Percentiles rank a stretch among this genome's conserved stretches.
Evolutionary conservation across 441 rosid species (phyloP).

Genomic region (Pelargonium citronellum): DNA sequence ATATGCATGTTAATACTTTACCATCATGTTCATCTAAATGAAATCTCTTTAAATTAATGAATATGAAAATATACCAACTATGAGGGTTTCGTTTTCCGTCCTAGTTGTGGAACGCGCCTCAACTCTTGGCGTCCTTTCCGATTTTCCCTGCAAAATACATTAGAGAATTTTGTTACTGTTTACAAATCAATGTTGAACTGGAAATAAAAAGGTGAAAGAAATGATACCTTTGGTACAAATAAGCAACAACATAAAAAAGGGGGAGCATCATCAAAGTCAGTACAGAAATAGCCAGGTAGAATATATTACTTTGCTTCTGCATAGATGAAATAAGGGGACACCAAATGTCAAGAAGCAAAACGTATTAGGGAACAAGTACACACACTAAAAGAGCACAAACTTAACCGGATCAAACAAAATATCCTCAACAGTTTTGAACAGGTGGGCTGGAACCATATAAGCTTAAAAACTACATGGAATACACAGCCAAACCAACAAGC

Average conservation of each 20-base stretch:
- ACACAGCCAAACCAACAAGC: slow-evolving; percentile 10
- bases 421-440: not conserved
- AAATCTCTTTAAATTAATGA: not conserved
- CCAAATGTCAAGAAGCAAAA: slow-evolving; percentile 14
- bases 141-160: slow-evolving; percentile 52
- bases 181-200: slow-evolving; percentile 12
- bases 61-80: slow-evolving; percentile 31
- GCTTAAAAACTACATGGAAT: slow-evolving; percentile 7
- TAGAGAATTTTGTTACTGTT: slow-evolving; percentile 15
- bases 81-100: slow-evolving; percentile 54
- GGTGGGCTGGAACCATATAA: slow-evolving; percentile 1
- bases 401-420: not conserved
- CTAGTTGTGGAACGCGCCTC: slow-evolving; percentile 60
- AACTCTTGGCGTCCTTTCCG: slow-evolving; percentile 65
- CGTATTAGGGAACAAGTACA: not conserved
- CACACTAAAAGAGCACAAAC: not conserved
- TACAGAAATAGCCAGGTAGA: slow-evolving; percentile 76
- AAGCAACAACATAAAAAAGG: slow-evolving; percentile 71
- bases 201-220: slow-evolving; percentile 14
- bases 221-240: slow-evolving; percentile 66
- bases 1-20: not conserved
- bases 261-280: slow-evolving; percentile 91
- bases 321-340: slow-evolving; percentile 14
- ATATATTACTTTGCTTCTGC: slow-evolving; percentile 65
- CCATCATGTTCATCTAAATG: not conserved